A percentile compares a stretch with the other conserved stretches of the same genome.
phyloP scores from a whole-genome alignment of 139 green algal species.

The Volvox reticuliferus region DNA sequence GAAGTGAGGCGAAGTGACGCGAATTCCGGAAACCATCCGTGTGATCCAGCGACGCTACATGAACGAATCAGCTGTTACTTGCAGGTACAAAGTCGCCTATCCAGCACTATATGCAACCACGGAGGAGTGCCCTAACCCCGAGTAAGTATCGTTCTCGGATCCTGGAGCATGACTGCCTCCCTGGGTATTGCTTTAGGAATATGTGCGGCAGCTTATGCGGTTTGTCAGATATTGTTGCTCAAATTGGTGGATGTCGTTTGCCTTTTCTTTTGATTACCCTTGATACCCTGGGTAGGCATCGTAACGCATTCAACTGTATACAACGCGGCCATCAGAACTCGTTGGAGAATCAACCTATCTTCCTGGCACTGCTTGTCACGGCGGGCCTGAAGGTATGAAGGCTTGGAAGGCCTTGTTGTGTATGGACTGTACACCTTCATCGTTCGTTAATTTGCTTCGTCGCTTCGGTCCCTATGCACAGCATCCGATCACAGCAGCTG shows the following conservation, averaged over 20 bases:
- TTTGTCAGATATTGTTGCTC: too few relatives aligned
- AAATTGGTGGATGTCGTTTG: too few relatives aligned
- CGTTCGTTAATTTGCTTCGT: neutral
- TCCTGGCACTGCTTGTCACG: conserved; percentile 56
- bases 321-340: conserved; percentile 80
- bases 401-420: neutral
- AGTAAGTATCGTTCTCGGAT: conserved; percentile 16
- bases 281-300: neutral
- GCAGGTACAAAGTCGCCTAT: conserved; percentile 69
- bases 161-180: too few relatives aligned
- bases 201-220: too few relatives aligned
- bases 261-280: neutral
- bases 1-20: conserved; percentile 24
- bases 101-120: conserved; percentile 68
- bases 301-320: conserved; percentile 71
- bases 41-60: too few relatives aligned
- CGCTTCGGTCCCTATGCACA: neutral
- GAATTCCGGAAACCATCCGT: too few relatives aligned
- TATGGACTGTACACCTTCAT: neutral
- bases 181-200: too few relatives aligned
- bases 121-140: conserved; percentile 59
- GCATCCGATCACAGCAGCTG: conserved; percentile 61
- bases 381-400: conserved; percentile 60
- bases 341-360: conserved; percentile 74
- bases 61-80: neutral